Evolutionary conservation across 2,329 filamentous ascomycete genomes (phyloP).

Genomic region (Chaetomium sp.): DNA sequence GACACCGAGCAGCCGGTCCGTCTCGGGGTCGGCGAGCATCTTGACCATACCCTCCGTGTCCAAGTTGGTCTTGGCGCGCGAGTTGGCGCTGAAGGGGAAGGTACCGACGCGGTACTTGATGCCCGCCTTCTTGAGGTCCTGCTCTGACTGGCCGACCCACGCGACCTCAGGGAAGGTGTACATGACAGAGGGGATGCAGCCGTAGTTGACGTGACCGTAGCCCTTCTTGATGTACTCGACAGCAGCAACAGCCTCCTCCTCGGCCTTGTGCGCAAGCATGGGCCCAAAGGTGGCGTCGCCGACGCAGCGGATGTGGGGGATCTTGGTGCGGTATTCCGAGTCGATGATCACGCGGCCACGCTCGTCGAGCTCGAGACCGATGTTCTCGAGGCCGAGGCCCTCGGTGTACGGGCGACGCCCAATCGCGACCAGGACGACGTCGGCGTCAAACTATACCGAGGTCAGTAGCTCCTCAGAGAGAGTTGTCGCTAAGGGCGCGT

Average conservation of each 20-base stretch:
- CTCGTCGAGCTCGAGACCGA: slow-evolving; percentile 89
- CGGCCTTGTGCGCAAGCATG: slow-evolving; percentile 99
- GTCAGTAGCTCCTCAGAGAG: slow-evolving; percentile 20
- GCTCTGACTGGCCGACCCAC: slow-evolving; percentile 97
- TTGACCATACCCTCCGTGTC: slow-evolving; percentile 96
- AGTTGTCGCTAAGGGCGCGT: not conserved
- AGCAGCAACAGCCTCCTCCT: slow-evolving; percentile 94
- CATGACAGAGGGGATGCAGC: slow-evolving; percentile 97
- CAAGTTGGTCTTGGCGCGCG: slow-evolving; percentile 96
- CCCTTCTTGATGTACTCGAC: slow-evolving; percentile 98
- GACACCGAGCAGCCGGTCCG: slow-evolving; percentile 89
- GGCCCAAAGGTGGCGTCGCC: slow-evolving; percentile 96
- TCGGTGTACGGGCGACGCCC: slow-evolving; percentile 92
- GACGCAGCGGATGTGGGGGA: slow-evolving; percentile 94
- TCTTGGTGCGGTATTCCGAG: slow-evolving; percentile 97
- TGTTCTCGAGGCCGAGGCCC: slow-evolving; percentile 90
- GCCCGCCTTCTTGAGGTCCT: slow-evolving; percentile 86
- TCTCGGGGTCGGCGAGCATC: slow-evolving; percentile 95
- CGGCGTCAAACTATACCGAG: slow-evolving; percentile 72
- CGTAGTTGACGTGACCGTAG: slow-evolving; percentile 98
- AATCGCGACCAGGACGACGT: slow-evolving; percentile 95
- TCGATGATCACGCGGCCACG: slow-evolving; percentile 95
- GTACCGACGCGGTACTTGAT: slow-evolving; percentile 90
- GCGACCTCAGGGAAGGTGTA: slow-evolving; percentile 98
- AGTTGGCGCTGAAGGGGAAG: slow-evolving; percentile 98